Base-by-base conservation (phyloP, 192 early-diverging fungal species). In the Backusella sp. region DNA sequence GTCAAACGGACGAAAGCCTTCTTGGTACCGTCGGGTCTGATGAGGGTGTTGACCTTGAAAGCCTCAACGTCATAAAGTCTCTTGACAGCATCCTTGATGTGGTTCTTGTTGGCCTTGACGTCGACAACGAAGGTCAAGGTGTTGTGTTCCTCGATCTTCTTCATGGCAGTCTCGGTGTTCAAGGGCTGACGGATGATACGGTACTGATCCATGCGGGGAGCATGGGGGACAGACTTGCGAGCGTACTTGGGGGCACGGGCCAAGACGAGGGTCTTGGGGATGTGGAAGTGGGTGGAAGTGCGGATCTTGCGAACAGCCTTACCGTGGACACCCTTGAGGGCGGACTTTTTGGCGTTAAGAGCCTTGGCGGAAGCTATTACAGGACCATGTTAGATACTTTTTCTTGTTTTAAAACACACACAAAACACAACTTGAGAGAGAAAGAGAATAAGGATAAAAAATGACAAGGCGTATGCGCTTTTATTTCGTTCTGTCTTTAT, bases 81-180 rank as follows among this genome's bases (percentile, higher is more conserved):
- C n/a, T n/a, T n/a, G n/a, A n/a, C n/a, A n/a, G n/a, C n/a, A n/a
- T n/a, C n/a, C n/a, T n/a, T n/a, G n/a, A n/a, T n/a, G n/a, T n/a
- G n/a, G n/a, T n/a, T n/a, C 94, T 99, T 99, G 95, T 99, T 99
- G 86, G 95, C 86, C 76, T 92, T 92, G 78, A 98, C 93, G 81
- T 99, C 96, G 79, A 94, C 93, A 77, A 99, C 86, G 90, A 99
- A 99, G 77, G 97, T 96, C 39, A 99, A 88, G 74, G 98, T 99
- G 94, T 99, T 99, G 90, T 96, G 88, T 79, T 98, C 95, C 91
- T 99, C 98, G 79, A 99, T 97, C 92, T 96, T 97, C 93, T 99
- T 99, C 96, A 98, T 98, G 86, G 98, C 96, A 46, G 94, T 91
- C 90, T 99, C 98, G 75, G 96, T 97, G 91, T 94, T 97, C 72